These are phyloP conservation scores for Claviceps sp. DNA, from an alignment of 2,329 filamentous ascomycete genomes.

Conservation along the genomic window DNA sequence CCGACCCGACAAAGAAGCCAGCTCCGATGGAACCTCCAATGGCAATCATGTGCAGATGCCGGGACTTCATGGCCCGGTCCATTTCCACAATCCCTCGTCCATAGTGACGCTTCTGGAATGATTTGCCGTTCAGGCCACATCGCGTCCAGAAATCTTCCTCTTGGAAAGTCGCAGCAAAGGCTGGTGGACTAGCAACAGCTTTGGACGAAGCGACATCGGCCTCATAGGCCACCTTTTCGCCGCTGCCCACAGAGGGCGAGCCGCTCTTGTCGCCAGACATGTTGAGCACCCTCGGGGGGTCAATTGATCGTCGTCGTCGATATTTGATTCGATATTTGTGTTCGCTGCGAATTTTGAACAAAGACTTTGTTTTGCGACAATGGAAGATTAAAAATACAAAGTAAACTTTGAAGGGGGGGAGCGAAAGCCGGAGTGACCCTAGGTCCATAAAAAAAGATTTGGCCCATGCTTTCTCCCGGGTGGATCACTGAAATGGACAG, in stretches of 20 bases:
- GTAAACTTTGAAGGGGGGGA: no score
- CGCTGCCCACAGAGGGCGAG: not conserved
- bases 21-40: conserved; percentile 49
- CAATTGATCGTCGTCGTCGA: no score
- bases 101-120: conserved; percentile 21
- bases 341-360: no score
- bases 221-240: conserved; percentile 5
- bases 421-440: no score
- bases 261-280: conserved; percentile 2
- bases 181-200: conserved; percentile 2
- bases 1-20: conserved; percentile 50
- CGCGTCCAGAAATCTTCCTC: conserved; percentile 22
- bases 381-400: no score
- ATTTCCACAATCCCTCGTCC: conserved; percentile 21
- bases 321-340: no score
- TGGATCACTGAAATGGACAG: no score
- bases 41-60: conserved; percentile 50
- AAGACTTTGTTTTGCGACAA: no score
- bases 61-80: conserved; percentile 37
- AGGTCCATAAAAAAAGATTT: no score
- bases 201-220: conserved; percentile 3
- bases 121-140: conserved; percentile 21
- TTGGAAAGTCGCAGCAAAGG: conserved; percentile 8
- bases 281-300: not conserved
- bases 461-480: no score